Evolutionary conservation across 2,329 filamentous ascomycete genomes (phyloP), one percentile per base, ranked within the genome.

Genomic region (Pseudomassariella vexata): DNA sequence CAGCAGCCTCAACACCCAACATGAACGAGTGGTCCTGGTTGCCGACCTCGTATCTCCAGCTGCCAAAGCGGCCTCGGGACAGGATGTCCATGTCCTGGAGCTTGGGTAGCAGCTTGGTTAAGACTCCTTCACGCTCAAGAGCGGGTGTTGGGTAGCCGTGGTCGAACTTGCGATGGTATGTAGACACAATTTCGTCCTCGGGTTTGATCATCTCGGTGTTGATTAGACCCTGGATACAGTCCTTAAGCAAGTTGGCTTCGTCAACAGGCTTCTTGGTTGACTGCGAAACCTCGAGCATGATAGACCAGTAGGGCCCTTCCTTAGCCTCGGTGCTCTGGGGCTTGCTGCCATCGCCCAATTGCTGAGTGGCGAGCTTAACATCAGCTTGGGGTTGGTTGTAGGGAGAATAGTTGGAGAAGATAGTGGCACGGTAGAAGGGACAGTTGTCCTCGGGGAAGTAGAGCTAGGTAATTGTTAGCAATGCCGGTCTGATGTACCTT

Each of bases 401-500:
- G 32, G 90, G 92, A 15, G 92, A 96, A 76, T 98, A 98, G 78
- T 98, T 98, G 65, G 90, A 96, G 79, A 98, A 98, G 69, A 98
- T 96, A 56, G 92, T 98, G 55, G 92, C 92, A 50, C 92, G 86
- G 76, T 98, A 98, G 76, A 98, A 98, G 59, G 88, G 88, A 73
- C 88, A 95, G 76, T 98, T 83, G 63, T 95, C 84, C 65, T 98
- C 92, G 42, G 92, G 92, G 79, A 96, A 98, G 78, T 98, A 98
- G 46, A 98, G 73, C 80, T 82, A 35, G n/a, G 18, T 3, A 10
- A 1, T 7, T 3, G 32, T 59, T 48, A 58, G 50, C 33, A 32
- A 24, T n/a, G n/a, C 11, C 6, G 8, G 12, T 21, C 27, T 26
- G 8, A 11, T 11, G 1, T 15, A 3, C 16, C 9, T 29, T 15